Base-by-base conservation (phyloP, 768 basidiomycete species). In the Collybiopsis confluens region DNA sequence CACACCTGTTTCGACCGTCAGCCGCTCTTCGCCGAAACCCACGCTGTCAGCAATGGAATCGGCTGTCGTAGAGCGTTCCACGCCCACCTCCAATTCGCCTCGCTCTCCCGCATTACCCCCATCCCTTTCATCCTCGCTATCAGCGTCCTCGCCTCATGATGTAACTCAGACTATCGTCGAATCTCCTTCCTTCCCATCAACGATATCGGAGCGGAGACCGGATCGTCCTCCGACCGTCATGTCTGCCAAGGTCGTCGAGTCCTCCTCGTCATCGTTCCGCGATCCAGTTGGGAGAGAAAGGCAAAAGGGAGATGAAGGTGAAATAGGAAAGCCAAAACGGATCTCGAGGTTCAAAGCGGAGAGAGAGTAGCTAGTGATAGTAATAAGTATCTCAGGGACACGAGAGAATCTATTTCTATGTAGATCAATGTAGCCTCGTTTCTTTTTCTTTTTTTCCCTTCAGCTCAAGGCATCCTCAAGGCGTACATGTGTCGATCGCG, bases 331-430 rank as follows among this genome's bases (percentile, higher is more conserved):
- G 37, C 48, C 54, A 15, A 50, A 46, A 18, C 61, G 60, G 50
- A 56, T 63, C 18, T 73, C 75, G 0, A 66, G 63, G 53, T 74
- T 73, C 52, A 69, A 67, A 65, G 63, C 65, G 51, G 71, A 67
- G 51, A 65, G 68, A 46, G 57, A 48, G 55, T 54, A 56, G 30
- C 13, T 33, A 13, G 13, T 33, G 30, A 33, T 33, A 33, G 13
- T 33, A n/a, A n/a, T n/a, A n/a, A n/a, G n/a, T n/a, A n/a, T n/a
- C n/a, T n/a, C n/a, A n/a, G n/a, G n/a, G n/a, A n/a, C n/a, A n/a
- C n/a, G n/a, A n/a, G n/a, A n/a, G n/a, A n/a, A n/a, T n/a, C n/a
- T n/a, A n/a, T n/a, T n/a, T n/a, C n/a, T n/a, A n/a, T n/a, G n/a
- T n/a, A n/a, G n/a, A n/a, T n/a, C n/a, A n/a, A n/a, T n/a, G n/a